phyloP scores from a whole-genome alignment of 2,329 filamentous ascomycete species.

The Dactylellina sp. region DNA sequence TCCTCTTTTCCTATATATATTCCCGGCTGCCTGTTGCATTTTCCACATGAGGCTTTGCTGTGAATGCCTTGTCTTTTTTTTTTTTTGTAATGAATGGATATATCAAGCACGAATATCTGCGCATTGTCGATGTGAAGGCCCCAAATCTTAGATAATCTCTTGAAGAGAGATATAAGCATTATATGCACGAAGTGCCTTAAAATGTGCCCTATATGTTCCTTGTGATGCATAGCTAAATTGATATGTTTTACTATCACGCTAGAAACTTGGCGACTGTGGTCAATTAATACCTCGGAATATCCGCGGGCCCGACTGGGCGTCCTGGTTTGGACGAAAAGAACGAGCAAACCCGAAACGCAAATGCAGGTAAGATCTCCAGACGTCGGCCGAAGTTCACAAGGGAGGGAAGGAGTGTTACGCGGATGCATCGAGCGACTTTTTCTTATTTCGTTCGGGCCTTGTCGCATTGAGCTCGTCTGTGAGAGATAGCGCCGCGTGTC shows the following conservation, averaged over 20 bases:
- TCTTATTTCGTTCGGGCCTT: background rate
- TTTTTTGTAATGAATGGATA: conserved; percentile 58
- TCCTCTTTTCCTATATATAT: conserved; percentile 53
- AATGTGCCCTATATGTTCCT: too few relatives aligned
- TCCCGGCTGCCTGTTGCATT: conserved; percentile 51
- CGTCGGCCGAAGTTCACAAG: conserved; percentile 13
- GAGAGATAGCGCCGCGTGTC: conserved; percentile 45
- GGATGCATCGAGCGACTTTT: background rate
- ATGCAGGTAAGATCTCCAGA: conserved; percentile 17
- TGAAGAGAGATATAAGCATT: too few relatives aligned
- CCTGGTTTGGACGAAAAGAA: background rate
- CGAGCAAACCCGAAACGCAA: conserved; percentile 23
- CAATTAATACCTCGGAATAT: background rate
- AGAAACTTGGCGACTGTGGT: too few relatives aligned
- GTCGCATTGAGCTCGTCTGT: conserved; percentile 2
- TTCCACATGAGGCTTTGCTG: conserved; percentile 39
- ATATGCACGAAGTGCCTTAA: too few relatives aligned
- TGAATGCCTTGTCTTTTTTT: conserved; percentile 47
- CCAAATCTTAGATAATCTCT: too few relatives aligned
- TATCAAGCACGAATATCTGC: conserved; percentile 56
- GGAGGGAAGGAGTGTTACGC: background rate
- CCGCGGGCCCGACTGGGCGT: conserved; percentile 17
- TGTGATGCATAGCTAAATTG: too few relatives aligned
- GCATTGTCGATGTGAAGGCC: conserved; percentile 18
- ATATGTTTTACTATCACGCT: too few relatives aligned